phyloP scores from a whole-genome alignment of 1,139 yeast genomes.

The Ogataea hybrid region DNA sequence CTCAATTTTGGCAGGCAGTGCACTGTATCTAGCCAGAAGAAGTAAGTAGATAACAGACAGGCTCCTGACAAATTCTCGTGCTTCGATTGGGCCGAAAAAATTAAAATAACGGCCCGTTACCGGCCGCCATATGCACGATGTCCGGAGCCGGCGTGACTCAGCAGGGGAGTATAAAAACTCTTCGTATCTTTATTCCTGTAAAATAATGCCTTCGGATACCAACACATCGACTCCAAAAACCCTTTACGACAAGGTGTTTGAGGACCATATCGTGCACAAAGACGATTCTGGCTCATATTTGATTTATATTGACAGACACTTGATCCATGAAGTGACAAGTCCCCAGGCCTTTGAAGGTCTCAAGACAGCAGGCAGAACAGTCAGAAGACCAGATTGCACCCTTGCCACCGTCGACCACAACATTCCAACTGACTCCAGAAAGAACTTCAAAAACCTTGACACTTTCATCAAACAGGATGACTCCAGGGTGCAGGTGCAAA shows the following conservation, averaged over 20 bases:
- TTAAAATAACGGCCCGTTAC: conserved; percentile 11
- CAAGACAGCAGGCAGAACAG: conserved; percentile 78
- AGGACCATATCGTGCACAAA: conserved; percentile 87
- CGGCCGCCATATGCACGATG: conserved; percentile 4
- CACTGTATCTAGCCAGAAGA: conserved; percentile 10
- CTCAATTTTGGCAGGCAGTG: conserved; percentile 15
- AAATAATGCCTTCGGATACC: conserved; percentile 18
- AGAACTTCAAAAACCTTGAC: conserved; percentile 65
- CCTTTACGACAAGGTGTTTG: conserved; percentile 92
- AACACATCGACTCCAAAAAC: conserved; percentile 50
- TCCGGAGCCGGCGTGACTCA: conserved; percentile 7
- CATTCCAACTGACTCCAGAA: conserved; percentile 88
- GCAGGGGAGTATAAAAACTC: conserved; percentile 1
- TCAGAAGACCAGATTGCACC: conserved; percentile 92
- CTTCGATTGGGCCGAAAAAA: conserved; percentile 1
- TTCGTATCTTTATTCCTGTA: not conserved
- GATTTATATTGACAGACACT: conserved; percentile 90
- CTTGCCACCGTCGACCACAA: conserved; percentile 98
- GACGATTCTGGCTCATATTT: conserved; percentile 86
- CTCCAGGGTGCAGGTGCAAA: conserved; percentile 86
- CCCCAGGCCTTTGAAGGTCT: conserved; percentile 99
- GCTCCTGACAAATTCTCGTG: not conserved
- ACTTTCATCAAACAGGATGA: conserved; percentile 90
- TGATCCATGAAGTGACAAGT: conserved; percentile 97
- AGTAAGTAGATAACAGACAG: not conserved